A percentile compares a stretch with the other conserved stretches of the same genome.
Conservation (phyloP, 1,284 basidiomycete species). For the Malassezia nana region DNA sequence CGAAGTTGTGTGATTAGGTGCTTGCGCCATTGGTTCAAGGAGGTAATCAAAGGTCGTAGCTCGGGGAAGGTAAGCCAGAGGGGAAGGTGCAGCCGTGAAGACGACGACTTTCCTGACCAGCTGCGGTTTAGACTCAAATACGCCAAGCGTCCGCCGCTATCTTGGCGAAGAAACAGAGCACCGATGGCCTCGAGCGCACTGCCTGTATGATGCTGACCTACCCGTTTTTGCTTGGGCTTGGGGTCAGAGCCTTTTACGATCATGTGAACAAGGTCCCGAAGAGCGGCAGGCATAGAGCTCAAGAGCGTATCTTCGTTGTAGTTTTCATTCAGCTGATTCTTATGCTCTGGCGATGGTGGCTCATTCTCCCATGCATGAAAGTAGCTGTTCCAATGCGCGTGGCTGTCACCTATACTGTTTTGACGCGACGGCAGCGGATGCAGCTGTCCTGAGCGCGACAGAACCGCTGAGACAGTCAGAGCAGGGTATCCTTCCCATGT, state of each 20-base stretch:
- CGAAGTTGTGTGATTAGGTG: background rate
- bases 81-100: background rate
- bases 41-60: background rate
- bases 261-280: background rate
- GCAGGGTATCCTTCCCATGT: background rate
- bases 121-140: slow-evolving; percentile 24
- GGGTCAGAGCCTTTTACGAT: background rate
- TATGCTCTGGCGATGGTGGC: background rate
- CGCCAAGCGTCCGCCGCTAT: slow-evolving; percentile 29
- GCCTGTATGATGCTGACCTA: slow-evolving; percentile 22
- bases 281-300: background rate
- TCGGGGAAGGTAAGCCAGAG: slow-evolving; percentile 3
- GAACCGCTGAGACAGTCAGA: slow-evolving; percentile 7
- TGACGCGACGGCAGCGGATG: slow-evolving; percentile 1
- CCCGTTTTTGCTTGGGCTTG: background rate
- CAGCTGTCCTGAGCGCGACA: slow-evolving; percentile 9
- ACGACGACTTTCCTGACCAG: background rate
- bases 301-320: background rate
- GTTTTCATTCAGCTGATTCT: too few species aligned
- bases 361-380: background rate
- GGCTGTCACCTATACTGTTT: background rate
- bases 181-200: slow-evolving; percentile 43
- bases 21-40: background rate
- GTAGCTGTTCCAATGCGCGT: background rate
- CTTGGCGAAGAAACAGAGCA: slow-evolving; percentile 31